Base-by-base conservation (phyloP, 768 basidiomycete species). In the Glaciozyma antarctica region DNA sequence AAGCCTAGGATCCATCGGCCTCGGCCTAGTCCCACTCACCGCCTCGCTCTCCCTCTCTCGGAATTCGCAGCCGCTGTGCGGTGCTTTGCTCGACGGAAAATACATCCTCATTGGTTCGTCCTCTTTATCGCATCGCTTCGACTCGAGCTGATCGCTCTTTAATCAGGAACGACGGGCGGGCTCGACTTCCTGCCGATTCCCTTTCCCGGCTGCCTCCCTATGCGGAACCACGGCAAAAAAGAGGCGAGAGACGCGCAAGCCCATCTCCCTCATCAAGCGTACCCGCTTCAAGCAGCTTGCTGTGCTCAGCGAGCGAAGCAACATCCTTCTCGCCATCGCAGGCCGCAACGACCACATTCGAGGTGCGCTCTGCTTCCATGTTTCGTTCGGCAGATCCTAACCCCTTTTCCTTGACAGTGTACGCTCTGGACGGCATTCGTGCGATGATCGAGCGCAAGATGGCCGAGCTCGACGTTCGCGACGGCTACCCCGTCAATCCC, bases 101-200 rank as follows among this genome's bases (percentile, higher is more conserved):
- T 74, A 70, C 38, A 54, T 74, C 4, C 69, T 74, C 41, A 73
- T 74, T 26, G 73, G 72, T 58, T 12, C 10, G 49, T 61, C 17
- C n/a, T 2, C 34, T 34, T 44, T 28, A 15, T 3, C n/a, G 34
- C 32, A 19, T 16, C 30, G 30, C 54, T 9, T 45, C 17, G 24
- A 48, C 6, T 30, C 5, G 21, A 5, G 1, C 32, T 26, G 22
- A 51, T 24, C 38, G 22, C 55, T 13, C 1, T 26, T 28, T 13
- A 17, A 5, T 8, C 41, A 63, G 66, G 69, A 8, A 74, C 73
- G 6, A 71, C 60, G 1, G 24, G 47, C 44, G 72, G 73, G 26
- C 67, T 74, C 51, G 72, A 73, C 54, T 74, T 74, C 49, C 60
- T 74, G 8, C 73, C 73, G 0, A 56, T 74, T 10, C 66, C 69